These are phyloP conservation scores for Glycine latifolia DNA, from an alignment of 306 rosid species.

Conservation along the genomic window DNA sequence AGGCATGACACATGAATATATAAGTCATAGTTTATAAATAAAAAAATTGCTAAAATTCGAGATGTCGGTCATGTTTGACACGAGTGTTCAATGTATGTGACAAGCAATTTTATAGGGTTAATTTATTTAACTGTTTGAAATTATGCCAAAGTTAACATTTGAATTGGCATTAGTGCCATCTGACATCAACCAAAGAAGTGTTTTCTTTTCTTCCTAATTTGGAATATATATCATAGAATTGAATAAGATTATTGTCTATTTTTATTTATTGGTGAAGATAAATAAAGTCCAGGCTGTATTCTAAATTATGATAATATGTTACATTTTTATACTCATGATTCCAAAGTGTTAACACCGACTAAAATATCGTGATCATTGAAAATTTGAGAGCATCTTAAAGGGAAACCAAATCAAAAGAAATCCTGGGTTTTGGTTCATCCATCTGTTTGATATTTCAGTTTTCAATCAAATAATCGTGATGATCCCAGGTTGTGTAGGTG, in stretches of 20 bases:
- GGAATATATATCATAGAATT: neutral
- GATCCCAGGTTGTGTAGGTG: neutral
- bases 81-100: neutral
- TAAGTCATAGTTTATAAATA: neutral
- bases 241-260: neutral
- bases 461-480: constrained; percentile 9
- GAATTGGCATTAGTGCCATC: neutral
- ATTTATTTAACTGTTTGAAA: neutral
- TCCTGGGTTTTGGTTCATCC: constrained; percentile 38
- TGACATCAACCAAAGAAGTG: neutral
- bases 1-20: neutral
- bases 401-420: constrained; percentile 2
- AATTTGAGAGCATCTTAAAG: constrained; percentile 27
- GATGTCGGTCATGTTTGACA: constrained; percentile 29
- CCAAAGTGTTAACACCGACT: constrained; percentile 41
- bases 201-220: neutral
- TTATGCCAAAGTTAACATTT: neutral
- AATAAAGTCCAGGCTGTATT: constrained; percentile 27
- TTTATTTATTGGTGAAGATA: constrained; percentile 3
- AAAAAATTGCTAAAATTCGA: neutral
- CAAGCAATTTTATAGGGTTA: neutral
- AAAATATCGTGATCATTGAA: constrained; percentile 32
- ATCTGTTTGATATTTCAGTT: constrained; percentile 6
- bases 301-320: constrained; percentile 3
- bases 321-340: constrained; percentile 33